Evolutionary conservation across 257 asterid species (phyloP), one percentile per base, ranked within the genome.

Genomic region (Cruciata laevipes): DNA sequence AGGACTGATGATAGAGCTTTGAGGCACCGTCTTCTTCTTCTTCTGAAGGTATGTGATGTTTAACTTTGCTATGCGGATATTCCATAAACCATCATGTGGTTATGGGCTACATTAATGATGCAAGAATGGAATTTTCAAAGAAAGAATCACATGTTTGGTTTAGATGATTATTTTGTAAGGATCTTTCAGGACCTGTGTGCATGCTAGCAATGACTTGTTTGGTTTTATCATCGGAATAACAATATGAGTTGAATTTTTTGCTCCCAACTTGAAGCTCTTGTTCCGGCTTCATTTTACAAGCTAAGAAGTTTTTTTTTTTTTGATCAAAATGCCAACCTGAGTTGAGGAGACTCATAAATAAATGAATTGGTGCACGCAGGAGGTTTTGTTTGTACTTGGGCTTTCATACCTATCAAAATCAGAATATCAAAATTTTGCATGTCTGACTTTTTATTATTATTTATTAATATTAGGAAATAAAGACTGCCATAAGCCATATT

Each of bases 1-100:
- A 85, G 97, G 78, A 94, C 99, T 33, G 87, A 85, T 87, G 99
- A 94, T 85, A 87, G 99, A 86, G 95, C 96, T 72, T 80, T 94
- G 67, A 85, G 97, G 65, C 96, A 94, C 73, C 99, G 99, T n/a
- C 96, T 94, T 81, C 95, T 94, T 75, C 93, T 90, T 78, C 96
- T 94, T 71, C 80, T 94, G 77, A 90, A 90, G 98, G 99, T 90
- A 77, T 64, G 60, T 23, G 40, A 42, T 58, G 38, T 42, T 57
- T 64, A 69, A 63, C 35, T 30, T 17, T 33, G 52, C 32, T 60
- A 4, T 60, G 60, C 18, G 30, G 47, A 17, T 16, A 49, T 27
- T 47, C 20, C 27, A 4, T 27, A 3, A 32, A 2, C 24, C n/a
- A 7, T 51, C 49, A 21, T 16, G 37, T 44, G 58, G 24, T 51